phyloP scores from a whole-genome alignment of 306 rosid species.

The Amphicarpaea edgeworthii region DNA sequence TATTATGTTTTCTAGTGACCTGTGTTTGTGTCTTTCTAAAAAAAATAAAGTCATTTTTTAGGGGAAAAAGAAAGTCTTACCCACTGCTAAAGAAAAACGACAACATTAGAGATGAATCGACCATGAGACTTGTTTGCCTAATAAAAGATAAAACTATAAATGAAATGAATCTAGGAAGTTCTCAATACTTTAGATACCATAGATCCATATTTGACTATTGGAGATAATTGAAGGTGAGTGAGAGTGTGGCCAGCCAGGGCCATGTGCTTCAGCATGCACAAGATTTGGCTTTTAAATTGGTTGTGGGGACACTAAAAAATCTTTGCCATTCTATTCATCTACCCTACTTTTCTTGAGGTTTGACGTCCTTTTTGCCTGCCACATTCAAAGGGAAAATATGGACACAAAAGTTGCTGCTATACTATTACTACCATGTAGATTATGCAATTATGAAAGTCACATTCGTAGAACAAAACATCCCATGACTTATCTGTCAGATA shows the following conservation, averaged over 20 bases:
- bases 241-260: neutral
- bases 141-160: neutral
- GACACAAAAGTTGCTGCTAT: conserved; percentile 3
- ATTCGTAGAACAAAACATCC: conserved; percentile 40
- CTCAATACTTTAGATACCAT: neutral
- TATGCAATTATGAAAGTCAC: conserved; percentile 43
- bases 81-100: too few relatives aligned
- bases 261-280: conserved; percentile 49
- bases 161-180: neutral
- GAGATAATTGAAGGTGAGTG: neutral
- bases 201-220: too few relatives aligned
- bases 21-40: too few relatives aligned
- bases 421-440: neutral
- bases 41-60: too few relatives aligned
- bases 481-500: conserved; percentile 44
- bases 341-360: conserved; percentile 6
- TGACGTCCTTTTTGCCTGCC: conserved; percentile 34
- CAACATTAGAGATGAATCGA: neutral
- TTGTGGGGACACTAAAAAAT: conserved; percentile 58
- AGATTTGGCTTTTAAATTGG: conserved; percentile 36
- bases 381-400: conserved; percentile 36
- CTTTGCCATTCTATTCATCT: conserved; percentile 46
- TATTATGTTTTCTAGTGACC: too few relatives aligned
- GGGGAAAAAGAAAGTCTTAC: too few relatives aligned
- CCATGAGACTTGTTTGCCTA: neutral